Evolutionary conservation across 192 early-diverging fungal species (phyloP).

Genomic region (Backusella sp.): DNA sequence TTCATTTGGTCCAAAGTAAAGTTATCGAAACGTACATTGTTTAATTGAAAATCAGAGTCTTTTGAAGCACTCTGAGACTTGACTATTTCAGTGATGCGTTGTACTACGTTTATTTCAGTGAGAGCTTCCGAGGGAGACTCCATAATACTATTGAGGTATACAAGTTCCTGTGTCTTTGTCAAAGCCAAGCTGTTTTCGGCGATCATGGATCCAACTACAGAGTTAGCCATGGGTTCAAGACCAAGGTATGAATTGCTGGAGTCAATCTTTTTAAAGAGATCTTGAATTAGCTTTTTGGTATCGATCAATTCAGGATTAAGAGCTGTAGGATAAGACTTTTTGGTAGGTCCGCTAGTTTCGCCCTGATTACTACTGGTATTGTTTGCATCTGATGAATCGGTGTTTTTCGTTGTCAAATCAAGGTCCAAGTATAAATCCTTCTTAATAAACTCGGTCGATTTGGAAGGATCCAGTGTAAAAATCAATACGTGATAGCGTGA

Average conservation of each 20-base stretch:
- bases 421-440: slow-evolving; percentile 5
- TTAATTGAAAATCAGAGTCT: neutral
- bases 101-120: neutral
- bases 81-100: neutral
- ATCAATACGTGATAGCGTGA: slow-evolving; percentile 20
- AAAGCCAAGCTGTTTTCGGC: neutral
- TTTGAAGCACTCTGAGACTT: neutral
- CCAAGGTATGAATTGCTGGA: neutral
- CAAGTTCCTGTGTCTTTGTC: neutral
- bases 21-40: neutral
- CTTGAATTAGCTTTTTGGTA: neutral
- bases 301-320: slow-evolving; percentile 2
- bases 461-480: slow-evolving; percentile 14
- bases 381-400: neutral
- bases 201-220: neutral
- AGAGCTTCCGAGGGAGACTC: neutral
- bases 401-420: neutral
- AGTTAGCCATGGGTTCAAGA: neutral
- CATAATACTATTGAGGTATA: neutral
- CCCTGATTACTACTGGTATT: neutral
- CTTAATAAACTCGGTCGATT: slow-evolving; percentile 6
- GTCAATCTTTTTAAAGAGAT: neutral
- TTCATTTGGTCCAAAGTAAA: slow-evolving; percentile 18
- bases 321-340: neutral
- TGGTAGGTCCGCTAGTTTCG: neutral